These are phyloP conservation scores for Polytrichum formosum DNA, from an alignment of 225 moss, liverwort and hornwort species.

Conservation along the genomic window DNA sequence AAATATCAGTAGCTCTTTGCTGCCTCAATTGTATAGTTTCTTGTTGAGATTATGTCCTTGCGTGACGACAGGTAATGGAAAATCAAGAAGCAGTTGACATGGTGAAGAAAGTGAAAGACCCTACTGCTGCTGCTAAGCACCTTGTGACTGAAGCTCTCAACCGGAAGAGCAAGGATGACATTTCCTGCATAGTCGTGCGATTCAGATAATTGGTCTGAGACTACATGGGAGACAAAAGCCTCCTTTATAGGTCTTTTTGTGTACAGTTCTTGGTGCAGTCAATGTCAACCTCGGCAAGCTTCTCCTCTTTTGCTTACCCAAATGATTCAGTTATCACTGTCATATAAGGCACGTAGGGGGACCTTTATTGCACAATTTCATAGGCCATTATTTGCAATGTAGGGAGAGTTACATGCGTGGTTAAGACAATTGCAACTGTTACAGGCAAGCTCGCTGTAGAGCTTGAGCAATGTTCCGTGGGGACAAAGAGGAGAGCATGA, in stretches of 20 bases:
- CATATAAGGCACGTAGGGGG: no score
- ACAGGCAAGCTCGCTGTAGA: conserved; percentile 1
- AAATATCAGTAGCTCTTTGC: no score
- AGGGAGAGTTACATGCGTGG: background rate
- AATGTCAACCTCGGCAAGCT: background rate
- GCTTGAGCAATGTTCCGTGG: background rate
- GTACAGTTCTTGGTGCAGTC: background rate
- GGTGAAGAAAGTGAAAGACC: conserved; percentile 75
- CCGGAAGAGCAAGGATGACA: conserved; percentile 97
- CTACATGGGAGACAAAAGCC: background rate
- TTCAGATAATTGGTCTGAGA: conserved; percentile 44
- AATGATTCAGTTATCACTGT: no score
- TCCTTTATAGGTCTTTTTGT: conserved; percentile 8
- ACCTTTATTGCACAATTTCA: conserved; percentile 1
- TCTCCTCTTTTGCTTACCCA: background rate
- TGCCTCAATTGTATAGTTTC: no score
- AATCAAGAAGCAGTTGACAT: conserved; percentile 91
- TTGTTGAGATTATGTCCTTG: no score
- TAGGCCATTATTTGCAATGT: background rate
- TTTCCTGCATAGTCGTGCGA: conserved; percentile 97
- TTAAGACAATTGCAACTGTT: conserved; percentile 3
- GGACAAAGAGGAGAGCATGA: background rate
- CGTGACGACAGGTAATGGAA: conserved; percentile 61
- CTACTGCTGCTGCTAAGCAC: conserved; percentile 72
- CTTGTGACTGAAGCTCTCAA: conserved; percentile 78